Evolutionary conservation across 768 basidiomycete genomes (phyloP).

Genomic region (Trametes punicea): DNA sequence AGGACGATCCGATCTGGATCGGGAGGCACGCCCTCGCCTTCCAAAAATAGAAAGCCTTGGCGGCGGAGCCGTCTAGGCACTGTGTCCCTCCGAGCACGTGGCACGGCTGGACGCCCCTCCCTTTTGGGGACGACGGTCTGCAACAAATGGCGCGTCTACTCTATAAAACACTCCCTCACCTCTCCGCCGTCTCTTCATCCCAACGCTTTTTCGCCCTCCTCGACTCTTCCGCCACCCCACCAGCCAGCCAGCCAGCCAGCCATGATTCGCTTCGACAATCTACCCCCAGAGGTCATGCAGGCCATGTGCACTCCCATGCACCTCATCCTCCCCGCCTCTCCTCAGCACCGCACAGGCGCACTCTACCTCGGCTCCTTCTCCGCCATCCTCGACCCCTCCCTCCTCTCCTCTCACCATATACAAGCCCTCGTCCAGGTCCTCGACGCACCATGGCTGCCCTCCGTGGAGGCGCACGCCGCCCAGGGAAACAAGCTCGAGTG

Average conservation of each 20-base stretch:
- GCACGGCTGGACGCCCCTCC: too few relatives aligned
- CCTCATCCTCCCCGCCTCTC: constrained; percentile 49
- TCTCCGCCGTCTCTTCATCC: background rate
- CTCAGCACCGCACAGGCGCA: constrained; percentile 38
- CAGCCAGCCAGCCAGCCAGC: constrained; percentile 1
- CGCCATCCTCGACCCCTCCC: constrained; percentile 53
- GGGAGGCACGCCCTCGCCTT: background rate
- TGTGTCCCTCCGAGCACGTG: constrained; percentile 3
- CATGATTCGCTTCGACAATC: constrained; percentile 79
- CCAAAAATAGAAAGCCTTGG: constrained; percentile 8
- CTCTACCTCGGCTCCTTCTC: constrained; percentile 70
- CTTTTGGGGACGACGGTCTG: too few relatives aligned
- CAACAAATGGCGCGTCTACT: background rate
- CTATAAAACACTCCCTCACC: background rate
- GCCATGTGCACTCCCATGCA: constrained; percentile 88
- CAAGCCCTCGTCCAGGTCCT: constrained; percentile 64
- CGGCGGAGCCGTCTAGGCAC: constrained; percentile 11
- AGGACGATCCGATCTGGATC: background rate
- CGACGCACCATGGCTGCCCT: constrained; percentile 61
- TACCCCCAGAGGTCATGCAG: constrained; percentile 74
- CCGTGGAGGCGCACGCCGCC: constrained; percentile 31
- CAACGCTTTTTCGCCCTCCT: background rate
- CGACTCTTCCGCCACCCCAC: background rate
- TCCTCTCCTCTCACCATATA: constrained; percentile 49
- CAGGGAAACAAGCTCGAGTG: constrained; percentile 36